Base-by-base conservation (phyloP, 202 grass and related monocot species). In the Elaeis oleifera region DNA sequence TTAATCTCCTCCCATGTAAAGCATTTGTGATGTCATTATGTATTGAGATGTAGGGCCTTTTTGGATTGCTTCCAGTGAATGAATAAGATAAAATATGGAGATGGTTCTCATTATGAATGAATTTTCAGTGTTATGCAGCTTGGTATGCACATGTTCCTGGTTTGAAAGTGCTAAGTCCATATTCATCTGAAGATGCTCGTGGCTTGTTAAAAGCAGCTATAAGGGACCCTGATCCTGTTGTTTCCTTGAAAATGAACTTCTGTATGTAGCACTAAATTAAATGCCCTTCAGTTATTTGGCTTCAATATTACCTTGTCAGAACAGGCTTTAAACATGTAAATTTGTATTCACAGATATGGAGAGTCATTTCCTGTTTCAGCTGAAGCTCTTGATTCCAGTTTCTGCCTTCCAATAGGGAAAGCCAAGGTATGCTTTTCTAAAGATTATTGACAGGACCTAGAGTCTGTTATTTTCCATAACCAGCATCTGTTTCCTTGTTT, bases 191-290 rank as follows among this genome's bases (percentile, higher is more conserved):
- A 89, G 92, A 97, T 84, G 82, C 92, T 23, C 74, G 92, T 26
- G 92, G 92, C 60, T 85, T 97, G 79, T 74, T 97, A 66, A 97
- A 97, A 75, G 88, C 92, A 67, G 92, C 92, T 49, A 97, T 97
- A 65, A 87, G 92, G 65, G 92, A 97, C 52, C 84, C 92, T 14
- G 87, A 97, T 71, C 92, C 84, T 61, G 92, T 97, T 79, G 72
- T 97, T 69, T 97, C 72, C 72, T 97, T 56, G 92, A 97, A 80
- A 97, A 97, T 75, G 92, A 97, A 54, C 36, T 97, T 29, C 68
- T 97, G 92, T 97, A 91, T 72, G 77, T 56, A 60, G 50, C 74
- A 29, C 49, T 23, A 78, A 39, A 71, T 68, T 49, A 44, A 44
- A 44, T 44, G 36, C 71, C 54, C 16, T 62, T 51, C 23, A 31